Evolutionary conservation across 2,329 filamentous ascomycete species (phyloP), one percentile per base, ranked within the genome.

Genomic region (Bimuria novae-zelandiae): DNA sequence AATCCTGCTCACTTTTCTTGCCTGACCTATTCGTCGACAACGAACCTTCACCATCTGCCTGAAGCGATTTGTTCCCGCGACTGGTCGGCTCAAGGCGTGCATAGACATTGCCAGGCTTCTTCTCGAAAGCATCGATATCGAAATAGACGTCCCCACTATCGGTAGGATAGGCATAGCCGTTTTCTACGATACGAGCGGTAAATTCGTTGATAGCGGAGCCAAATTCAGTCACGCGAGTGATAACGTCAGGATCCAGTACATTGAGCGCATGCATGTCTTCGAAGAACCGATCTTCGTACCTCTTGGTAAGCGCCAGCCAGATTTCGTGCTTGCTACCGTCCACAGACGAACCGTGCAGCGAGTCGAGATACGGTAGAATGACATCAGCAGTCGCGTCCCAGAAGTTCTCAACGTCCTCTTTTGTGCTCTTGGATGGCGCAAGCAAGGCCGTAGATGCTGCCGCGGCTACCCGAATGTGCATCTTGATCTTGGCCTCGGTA

Each of bases 201-300:
- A 96, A 97, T 8, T 83, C 79, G 40, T 89, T 90, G 67, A 97
- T 97, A 67, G 96, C 87, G 0, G 87, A 86, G 3, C 93, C 89
- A 63, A 94, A 97, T 65, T 96, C 91, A 1, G 92, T 96, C n/a
- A 97, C 93, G 51, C 92, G 81, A 0, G 92, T 96, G 22, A 96
- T 79, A 29, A 89, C 83, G 65, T 95, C 89, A 0, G 93, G 92
- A 19, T 87, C 82, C 33, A 93, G 79, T 10, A 96, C 90, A 65
- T 97, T 97, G 45, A 97, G 78, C 6, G 86, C 85, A 56, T 86
- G 82, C 88, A 97, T 92, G 66, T 97, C 93, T 52, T 89, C 85
- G 70, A 89, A 89, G 74, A 97, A 97, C 12, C 90, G 83, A n/a
- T 84, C 80, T 73, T 97, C 93, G 78, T 92, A 96, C 67, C 87